Percentiles rank a stretch among this genome's conserved stretches.
Evolutionary conservation across 306 rosid genomes (phyloP).

Genomic region (Quercus mongolica): DNA sequence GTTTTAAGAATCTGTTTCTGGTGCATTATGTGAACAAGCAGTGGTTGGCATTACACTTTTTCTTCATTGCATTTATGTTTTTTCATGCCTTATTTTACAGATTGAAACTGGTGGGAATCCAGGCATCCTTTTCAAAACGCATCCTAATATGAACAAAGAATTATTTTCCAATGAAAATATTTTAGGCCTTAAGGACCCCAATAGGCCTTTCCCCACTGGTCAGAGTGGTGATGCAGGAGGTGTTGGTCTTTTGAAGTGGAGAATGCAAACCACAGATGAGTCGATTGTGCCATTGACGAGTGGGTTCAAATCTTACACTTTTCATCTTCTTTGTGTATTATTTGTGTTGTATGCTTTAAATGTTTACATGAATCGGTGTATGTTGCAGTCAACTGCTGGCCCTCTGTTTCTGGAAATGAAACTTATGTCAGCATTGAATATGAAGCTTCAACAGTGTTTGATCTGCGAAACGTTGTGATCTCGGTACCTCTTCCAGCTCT

Average conservation of each 20-base stretch:
- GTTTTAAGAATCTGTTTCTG: background rate
- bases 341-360: constrained; percentile 12
- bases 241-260: constrained; percentile 85
- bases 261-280: constrained; percentile 89
- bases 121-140: constrained; percentile 87
- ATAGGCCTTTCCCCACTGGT: constrained; percentile 90
- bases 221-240: constrained; percentile 79
- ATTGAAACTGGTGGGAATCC: constrained; percentile 84
- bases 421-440: constrained; percentile 95
- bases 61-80: background rate
- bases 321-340: background rate
- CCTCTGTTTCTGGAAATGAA: constrained; percentile 93
- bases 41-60: constrained; percentile 9
- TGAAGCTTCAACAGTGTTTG: constrained; percentile 89
- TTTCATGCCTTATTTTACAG: constrained; percentile 35
- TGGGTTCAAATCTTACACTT: constrained; percentile 31
- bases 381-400: constrained; percentile 97
- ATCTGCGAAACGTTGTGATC: constrained; percentile 69
- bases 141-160: constrained; percentile 96
- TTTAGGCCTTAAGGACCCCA: constrained; percentile 74
- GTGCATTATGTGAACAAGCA: background rate
- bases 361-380: constrained; percentile 18
- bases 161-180: constrained; percentile 69
- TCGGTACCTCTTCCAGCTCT: constrained; percentile 97
- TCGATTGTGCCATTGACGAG: constrained; percentile 79